Evolutionary conservation across 2,329 filamentous ascomycete genomes (phyloP).

Genomic region (Neodidymelliopsis sp.): DNA sequence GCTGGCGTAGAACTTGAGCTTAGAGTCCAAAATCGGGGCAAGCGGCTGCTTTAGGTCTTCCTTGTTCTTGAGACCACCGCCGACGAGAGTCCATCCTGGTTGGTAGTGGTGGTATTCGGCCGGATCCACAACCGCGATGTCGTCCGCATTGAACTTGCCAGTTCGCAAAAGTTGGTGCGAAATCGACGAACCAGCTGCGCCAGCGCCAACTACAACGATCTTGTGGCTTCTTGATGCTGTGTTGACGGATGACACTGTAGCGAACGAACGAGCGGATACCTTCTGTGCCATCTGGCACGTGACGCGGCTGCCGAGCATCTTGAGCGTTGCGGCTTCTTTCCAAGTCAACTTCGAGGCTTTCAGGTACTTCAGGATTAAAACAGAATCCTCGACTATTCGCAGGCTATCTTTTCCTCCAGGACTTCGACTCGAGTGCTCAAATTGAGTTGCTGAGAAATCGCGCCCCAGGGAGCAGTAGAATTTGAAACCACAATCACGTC

Average conservation of each 20-base stretch:
- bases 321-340: not conserved
- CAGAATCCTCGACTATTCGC: not conserved
- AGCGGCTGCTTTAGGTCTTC: constrained; percentile 64
- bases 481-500: constrained; percentile 19
- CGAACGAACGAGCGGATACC: constrained; percentile 21
- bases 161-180: constrained; percentile 71
- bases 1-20: constrained; percentile 67
- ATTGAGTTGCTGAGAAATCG: constrained; percentile 12
- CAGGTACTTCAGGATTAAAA: no score
- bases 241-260: constrained; percentile 38
- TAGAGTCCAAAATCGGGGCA: constrained; percentile 62
- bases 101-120: constrained; percentile 72
- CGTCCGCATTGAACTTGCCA: constrained; percentile 63
- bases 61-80: constrained; percentile 70
- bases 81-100: constrained; percentile 74
- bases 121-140: constrained; percentile 71
- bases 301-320: constrained; percentile 16
- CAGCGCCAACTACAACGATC: constrained; percentile 72
- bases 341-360: not conserved
- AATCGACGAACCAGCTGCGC: constrained; percentile 69
- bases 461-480: constrained; percentile 7
- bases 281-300: constrained; percentile 21
- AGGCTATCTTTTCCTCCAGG: not conserved
- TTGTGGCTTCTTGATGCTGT: constrained; percentile 61
- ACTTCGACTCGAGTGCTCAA: not conserved